Evolutionary conservation across 2,329 filamentous ascomycete species (phyloP).

Genomic region (Thielaviopsis punctulata): DNA sequence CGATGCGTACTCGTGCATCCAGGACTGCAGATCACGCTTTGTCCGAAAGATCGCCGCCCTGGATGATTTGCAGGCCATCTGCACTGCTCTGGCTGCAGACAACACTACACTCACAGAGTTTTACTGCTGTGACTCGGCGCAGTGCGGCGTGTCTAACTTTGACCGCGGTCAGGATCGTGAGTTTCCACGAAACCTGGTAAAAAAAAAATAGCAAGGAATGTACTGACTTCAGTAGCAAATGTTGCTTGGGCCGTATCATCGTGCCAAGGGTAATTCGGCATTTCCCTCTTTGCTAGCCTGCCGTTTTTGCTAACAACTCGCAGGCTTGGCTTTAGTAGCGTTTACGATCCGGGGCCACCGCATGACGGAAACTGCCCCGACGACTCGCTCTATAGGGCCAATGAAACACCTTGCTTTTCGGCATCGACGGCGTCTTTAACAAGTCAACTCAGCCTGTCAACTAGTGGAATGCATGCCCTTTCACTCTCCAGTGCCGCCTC

Average conservation of each 20-base stretch:
- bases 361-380: slow-evolving; percentile 1
- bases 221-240: slow-evolving; percentile 9
- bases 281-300: not conserved
- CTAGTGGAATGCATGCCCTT: not conserved
- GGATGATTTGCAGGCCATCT: slow-evolving; percentile 6
- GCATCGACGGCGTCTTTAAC: not conserved
- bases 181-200: not conserved
- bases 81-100: slow-evolving; percentile 1
- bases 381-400: slow-evolving; percentile 4
- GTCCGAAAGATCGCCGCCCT: slow-evolving; percentile 2
- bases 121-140: slow-evolving; percentile 13
- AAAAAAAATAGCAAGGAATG: not conserved
- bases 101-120: slow-evolving; percentile 1
- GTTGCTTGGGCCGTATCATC: slow-evolving; percentile 9
- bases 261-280: slow-evolving; percentile 9
- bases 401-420: not conserved
- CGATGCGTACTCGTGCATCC: slow-evolving; percentile 7
- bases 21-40: slow-evolving; percentile 9
- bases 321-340: slow-evolving; percentile 10
- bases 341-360: slow-evolving; percentile 8
- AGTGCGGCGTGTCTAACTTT: slow-evolving; percentile 11
- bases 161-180: slow-evolving; percentile 11
- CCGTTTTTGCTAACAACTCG: not conserved
- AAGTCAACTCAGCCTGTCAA: not conserved
- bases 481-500: not conserved